phyloP scores from a whole-genome alignment of 2,329 filamentous ascomycete species.

The Ceratocystis cacaofunesta region DNA sequence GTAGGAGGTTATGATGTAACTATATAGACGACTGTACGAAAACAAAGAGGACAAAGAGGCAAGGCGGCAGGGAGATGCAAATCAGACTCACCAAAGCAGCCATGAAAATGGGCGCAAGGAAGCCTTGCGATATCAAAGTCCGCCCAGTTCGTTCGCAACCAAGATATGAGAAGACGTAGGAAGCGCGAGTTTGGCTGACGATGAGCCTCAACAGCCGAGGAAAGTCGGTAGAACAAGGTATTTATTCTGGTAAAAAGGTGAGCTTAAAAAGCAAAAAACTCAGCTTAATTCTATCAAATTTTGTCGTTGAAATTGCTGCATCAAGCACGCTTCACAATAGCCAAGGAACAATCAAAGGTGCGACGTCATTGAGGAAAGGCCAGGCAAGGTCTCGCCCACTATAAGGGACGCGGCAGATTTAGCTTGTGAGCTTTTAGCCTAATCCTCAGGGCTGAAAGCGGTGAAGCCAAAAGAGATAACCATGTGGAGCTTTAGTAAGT shows the following conservation, averaged over 20 bases:
- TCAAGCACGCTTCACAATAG: neutral
- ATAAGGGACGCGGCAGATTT: neutral
- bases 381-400: neutral
- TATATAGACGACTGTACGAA: neutral
- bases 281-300: no score
- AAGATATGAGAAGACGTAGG: neutral
- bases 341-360: neutral
- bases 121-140: neutral
- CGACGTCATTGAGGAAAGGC: conserved; percentile 1
- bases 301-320: neutral
- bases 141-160: no score
- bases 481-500: neutral
- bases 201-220: neutral
- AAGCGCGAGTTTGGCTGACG: neutral
- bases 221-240: neutral
- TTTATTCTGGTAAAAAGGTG: neutral
- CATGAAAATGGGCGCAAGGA: conserved; percentile 9
- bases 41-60: neutral
- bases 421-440: neutral
- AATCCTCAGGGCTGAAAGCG: conserved; percentile 5
- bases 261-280: neutral
- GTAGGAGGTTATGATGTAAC: neutral
- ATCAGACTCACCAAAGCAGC: conserved; percentile 15
- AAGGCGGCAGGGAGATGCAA: neutral
- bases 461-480: neutral